Percentiles rank a stretch among this genome's conserved stretches.
phyloP scores from a whole-genome alignment of 768 basidiomycete species.

The Boletus speciosus region DNA sequence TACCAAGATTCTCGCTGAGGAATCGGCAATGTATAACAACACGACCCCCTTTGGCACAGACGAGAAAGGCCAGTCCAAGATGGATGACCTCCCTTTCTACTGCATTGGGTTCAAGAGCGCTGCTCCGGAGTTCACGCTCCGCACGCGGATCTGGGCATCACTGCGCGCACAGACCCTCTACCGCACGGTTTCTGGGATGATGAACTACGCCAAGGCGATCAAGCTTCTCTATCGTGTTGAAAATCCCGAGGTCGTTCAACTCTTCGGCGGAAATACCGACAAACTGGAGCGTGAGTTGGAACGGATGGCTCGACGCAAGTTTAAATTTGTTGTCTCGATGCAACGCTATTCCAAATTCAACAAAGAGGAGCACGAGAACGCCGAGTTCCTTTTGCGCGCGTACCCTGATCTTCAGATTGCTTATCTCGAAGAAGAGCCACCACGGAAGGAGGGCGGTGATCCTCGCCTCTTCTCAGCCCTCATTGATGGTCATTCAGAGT shows the following conservation, averaged over 20 bases:
- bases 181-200: slow-evolving; percentile 98
- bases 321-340: slow-evolving; percentile 99
- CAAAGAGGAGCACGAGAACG: slow-evolving; percentile 99
- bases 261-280: slow-evolving; percentile 97
- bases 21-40: slow-evolving; percentile 83
- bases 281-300: slow-evolving; percentile 94
- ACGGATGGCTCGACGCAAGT: slow-evolving; percentile 96
- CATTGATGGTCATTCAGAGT: slow-evolving; percentile 98
- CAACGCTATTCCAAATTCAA: slow-evolving; percentile 99
- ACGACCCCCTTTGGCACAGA: slow-evolving; percentile 66
- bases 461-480: slow-evolving; percentile 92
- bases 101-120: slow-evolving; percentile 99
- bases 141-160: slow-evolving; percentile 99
- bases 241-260: slow-evolving; percentile 97
- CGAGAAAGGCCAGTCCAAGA: slow-evolving; percentile 82
- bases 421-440: slow-evolving; percentile 94
- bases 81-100: slow-evolving; percentile 94
- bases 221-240: slow-evolving; percentile 99
- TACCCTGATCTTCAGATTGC: slow-evolving; percentile 99
- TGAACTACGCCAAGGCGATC: slow-evolving; percentile 99
- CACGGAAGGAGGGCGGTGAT: slow-evolving; percentile 93
- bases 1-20: slow-evolving; percentile 97
- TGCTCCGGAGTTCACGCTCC: slow-evolving; percentile 95
- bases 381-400: slow-evolving; percentile 94
- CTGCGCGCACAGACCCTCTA: slow-evolving; percentile 98